Evolutionary conservation across 108 stramenopile genomes (phyloP).

Genomic region (Cyclotella kingstonii): DNA sequence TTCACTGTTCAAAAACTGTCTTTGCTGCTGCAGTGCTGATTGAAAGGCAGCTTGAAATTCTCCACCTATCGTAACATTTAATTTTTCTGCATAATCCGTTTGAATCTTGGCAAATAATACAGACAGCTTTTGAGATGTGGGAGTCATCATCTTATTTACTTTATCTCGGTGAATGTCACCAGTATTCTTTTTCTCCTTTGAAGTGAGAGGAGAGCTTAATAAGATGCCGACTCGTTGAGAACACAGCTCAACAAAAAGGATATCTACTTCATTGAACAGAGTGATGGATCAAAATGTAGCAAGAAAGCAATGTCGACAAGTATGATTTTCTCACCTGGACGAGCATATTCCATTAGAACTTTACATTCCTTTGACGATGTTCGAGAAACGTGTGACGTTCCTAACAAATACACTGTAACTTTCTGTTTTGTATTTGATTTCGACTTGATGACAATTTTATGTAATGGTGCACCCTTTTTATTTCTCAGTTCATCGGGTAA

Average conservation of each 20-base stretch:
- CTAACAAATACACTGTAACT: conserved; percentile 64
- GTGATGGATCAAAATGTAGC: neutral
- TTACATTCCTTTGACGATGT: conserved; percentile 68
- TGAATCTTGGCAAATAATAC: conserved; percentile 68
- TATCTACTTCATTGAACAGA: conserved; percentile 16
- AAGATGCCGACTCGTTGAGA: conserved; percentile 69
- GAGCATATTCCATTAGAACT: conserved; percentile 56
- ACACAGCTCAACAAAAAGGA: conserved; percentile 80
- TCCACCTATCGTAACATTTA: conserved; percentile 81
- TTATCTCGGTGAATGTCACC: conserved; percentile 6
- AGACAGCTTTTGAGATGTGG: conserved; percentile 31
- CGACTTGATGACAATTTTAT: conserved; percentile 11
- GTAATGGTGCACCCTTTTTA: conserved; percentile 30
- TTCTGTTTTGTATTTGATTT: conserved; percentile 1
- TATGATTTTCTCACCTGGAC: conserved; percentile 43
- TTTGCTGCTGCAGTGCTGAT: conserved; percentile 37
- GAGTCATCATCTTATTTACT: conserved; percentile 5
- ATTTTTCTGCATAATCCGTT: conserved; percentile 69
- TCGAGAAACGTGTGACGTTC: conserved; percentile 80
- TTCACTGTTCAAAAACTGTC: conserved; percentile 28
- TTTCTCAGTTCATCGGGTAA: conserved; percentile 21
- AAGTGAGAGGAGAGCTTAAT: conserved; percentile 12
- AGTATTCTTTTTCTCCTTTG: conserved; percentile 12
- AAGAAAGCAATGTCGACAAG: neutral
- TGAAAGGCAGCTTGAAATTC: conserved; percentile 73